Percentiles rank a stretch among this genome's conserved stretches.
These are phyloP conservation scores for Suhomyces kunorum DNA, from an alignment of 1,139 yeast genomes.

Conservation along the genomic window DNA sequence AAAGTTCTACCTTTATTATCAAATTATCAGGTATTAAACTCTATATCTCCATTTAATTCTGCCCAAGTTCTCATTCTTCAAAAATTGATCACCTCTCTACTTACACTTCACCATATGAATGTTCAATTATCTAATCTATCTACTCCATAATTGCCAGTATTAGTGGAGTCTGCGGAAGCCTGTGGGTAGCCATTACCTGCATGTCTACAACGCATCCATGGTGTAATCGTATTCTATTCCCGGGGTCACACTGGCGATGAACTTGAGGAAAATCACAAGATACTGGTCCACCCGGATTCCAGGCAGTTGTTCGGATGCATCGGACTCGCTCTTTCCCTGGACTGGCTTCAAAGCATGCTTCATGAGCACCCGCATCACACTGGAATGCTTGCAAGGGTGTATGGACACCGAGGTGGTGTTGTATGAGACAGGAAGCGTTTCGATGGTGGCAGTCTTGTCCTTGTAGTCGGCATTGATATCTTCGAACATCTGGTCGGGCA, in stretches of 20 bases:
- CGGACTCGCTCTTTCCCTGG: constrained; percentile 21
- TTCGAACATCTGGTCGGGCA: constrained; percentile 90
- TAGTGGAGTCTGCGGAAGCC: no score
- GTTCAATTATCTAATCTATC: not conserved
- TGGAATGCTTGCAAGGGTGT: constrained; percentile 95
- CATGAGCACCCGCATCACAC: constrained; percentile 88
- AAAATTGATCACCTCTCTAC: no score
- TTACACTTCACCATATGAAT: no score
- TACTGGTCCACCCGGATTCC: constrained; percentile 86
- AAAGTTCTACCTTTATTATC: no score
- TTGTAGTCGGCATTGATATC: constrained; percentile 90
- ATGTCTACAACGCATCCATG: constrained; percentile 64
- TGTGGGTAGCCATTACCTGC: constrained; percentile 1
- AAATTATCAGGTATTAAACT: no score
- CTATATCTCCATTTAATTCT: no score
- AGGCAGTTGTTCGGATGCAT: constrained; percentile 19
- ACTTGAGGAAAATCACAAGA: constrained; percentile 82
- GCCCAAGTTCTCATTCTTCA: no score
- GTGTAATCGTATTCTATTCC: constrained; percentile 97
- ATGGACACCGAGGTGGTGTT: constrained; percentile 84
- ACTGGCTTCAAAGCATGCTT: constrained; percentile 37
- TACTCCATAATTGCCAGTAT: not conserved
- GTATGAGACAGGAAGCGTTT: constrained; percentile 79
- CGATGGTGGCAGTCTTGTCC: constrained; percentile 95
- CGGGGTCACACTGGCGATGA: constrained; percentile 95